Evolutionary conservation across 1,284 basidiomycete genomes (phyloP), one percentile per base, ranked within the genome.

Genomic region (Vanrija pseudolonga): DNA sequence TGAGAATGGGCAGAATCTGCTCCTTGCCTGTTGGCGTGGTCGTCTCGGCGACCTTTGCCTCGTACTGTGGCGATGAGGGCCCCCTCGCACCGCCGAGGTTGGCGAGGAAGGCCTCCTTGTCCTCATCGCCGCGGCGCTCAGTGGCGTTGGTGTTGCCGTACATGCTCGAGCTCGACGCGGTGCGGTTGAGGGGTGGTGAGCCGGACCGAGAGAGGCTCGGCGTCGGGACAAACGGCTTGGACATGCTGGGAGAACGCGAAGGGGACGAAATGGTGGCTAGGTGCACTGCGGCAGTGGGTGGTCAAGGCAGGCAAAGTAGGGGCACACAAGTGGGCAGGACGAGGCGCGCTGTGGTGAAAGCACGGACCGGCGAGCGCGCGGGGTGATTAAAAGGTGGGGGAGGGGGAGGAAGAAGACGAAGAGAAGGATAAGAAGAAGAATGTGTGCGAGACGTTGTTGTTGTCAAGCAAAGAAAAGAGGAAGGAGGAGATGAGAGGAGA

Each of bases 1-100:
- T 90, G 56, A 89, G 60, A 61, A 98, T 88, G 28, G 94, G 86
- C 9, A 88, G 80, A 36, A 86, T 85, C 54, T 61, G 60, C 53
- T 61, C 60, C 45, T 51, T 46, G 24, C 24, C 22, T 1, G 44
- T 22, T 83, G 73, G 47, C 15, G 17, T 26, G 7, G 24, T 14
- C 17, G 41, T 11, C 19, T 20, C 26, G 4, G 39, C 37, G 37
- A 39, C 53, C 24, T 47, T 24, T 17, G 32, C 19, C 12, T 23
- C 37, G 20, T 47, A 37, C 41, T 53, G 50, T 6, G 60, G 60
- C 39, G 60, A 61, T 4, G 56, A 46, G 14, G 56, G 55, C 8
- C 56, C 51, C 9, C 47, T 52, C 0, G 60, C 53, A 40, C 61
- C 61, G n/a, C 64, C 66, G 41, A 68, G 56, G 28, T 60, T 56